Evolutionary conservation across 2,329 filamentous ascomycete species (phyloP), one percentile per base, ranked within the genome.

Genomic region (Fusarium sp.): DNA sequence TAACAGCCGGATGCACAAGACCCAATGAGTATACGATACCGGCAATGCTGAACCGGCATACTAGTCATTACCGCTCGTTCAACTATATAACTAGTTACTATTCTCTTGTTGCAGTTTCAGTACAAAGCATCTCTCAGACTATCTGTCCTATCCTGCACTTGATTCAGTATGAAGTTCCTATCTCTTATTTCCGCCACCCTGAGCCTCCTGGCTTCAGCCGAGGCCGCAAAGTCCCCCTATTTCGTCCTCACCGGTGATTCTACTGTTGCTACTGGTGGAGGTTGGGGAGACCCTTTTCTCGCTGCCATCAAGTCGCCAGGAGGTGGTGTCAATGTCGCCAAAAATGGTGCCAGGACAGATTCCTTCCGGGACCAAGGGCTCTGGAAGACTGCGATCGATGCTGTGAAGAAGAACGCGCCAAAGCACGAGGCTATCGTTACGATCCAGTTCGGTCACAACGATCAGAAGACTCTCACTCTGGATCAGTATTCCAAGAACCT

Each of bases 171-270:
- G 56, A 59, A 35, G n/a, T 49, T 59, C 9, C 10, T 36, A 0
- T 5, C 33, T 0, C 4, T 35, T 1, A 17, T 29, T 0, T 58
- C 27, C 4, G 31, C 13, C 2, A 0, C 35, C 2, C 14, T 60
- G 1, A 49, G 36, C 3, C 31, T 59, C 17, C 32, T 60, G 1
- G 48, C 42, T 17, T 23, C 36, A 1, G 17, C 15, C 7, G n/a
- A 54, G 13, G 48, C 55, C 7, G 44, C 15, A 2, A 60, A 48
- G 3, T 54, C 56, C 0, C 56, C 56, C 1, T 59, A 59, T 10
- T 54, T 59, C 2, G 39, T 59, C n/a, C 10, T 59, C 4, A 60
- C 56, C 0, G 56, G 56, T 1, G 56, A 60, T 11, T 59, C 56
- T 2, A 60, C 56, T 3, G 55, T 60, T 25, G 56, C 56, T 4